phyloP scores from a whole-genome alignment of 1,139 yeast genomes.

The Cylindricascospora bacillispora region DNA sequence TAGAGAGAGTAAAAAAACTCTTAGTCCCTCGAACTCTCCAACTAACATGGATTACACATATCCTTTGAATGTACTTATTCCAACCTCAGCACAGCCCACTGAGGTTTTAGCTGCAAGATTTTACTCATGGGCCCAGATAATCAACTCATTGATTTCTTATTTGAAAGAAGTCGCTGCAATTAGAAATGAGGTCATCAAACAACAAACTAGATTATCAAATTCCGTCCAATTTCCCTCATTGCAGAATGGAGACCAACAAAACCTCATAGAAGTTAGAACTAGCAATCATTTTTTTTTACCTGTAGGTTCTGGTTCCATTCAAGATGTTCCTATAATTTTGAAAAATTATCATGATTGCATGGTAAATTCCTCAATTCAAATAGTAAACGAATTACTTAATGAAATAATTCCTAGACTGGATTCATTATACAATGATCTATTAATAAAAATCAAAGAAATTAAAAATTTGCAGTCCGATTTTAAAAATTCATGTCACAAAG shows the following conservation, averaged over 20 bases:
- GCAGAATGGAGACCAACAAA: conserved; percentile 18
- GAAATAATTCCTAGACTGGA: conserved; percentile 74
- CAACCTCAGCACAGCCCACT: conserved; percentile 60
- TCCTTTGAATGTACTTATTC: conserved; percentile 34
- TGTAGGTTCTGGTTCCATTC: conserved; percentile 68
- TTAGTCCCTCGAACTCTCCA: too few relatives aligned
- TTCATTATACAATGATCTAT: conserved; percentile 68
- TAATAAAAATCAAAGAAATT: conserved; percentile 79
- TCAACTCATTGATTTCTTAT: conserved; percentile 62
- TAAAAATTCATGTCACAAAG: conserved; percentile 59
- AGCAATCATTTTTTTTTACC: conserved; percentile 39
- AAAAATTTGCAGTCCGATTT: conserved; percentile 73
- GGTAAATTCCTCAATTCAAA: conserved; percentile 51
- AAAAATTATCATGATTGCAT: conserved; percentile 63
- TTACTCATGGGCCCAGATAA: conserved; percentile 73
- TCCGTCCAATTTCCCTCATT: too few relatives aligned
- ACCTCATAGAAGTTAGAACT: conserved; percentile 18
- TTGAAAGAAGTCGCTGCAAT: conserved; percentile 70
- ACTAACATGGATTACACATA: too few relatives aligned
- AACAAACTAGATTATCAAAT: conserved; percentile 69
- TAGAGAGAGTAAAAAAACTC: too few relatives aligned
- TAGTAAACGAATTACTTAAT: conserved; percentile 57
- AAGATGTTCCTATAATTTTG: conserved; percentile 67
- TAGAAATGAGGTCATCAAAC: conserved; percentile 78
- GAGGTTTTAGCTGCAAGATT: conserved; percentile 76